phyloP scores from a whole-genome alignment of 139 green algal genomes.

The Chlorella sp. region DNA sequence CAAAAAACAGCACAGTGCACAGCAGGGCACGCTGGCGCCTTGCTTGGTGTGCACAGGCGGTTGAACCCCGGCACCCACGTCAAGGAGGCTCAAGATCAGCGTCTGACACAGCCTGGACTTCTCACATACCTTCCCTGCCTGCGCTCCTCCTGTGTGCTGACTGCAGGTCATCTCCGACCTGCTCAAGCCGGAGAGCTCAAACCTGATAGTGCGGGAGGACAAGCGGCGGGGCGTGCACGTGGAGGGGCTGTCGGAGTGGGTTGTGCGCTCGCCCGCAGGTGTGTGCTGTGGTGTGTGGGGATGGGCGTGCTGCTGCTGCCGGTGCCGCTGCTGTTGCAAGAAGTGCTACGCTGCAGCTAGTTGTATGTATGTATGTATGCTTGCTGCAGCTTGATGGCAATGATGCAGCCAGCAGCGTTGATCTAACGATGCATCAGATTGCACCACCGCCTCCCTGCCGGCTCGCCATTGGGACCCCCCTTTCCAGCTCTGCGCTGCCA shows the following conservation, averaged over 20 bases:
- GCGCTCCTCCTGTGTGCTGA: neutral
- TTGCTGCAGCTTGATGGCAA: no score
- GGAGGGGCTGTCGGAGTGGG: constrained; percentile 94
- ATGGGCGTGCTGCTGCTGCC: neutral
- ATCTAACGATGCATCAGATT: no score
- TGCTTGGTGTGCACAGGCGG: no score
- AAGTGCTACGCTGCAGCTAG: no score
- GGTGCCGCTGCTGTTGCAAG: no score
- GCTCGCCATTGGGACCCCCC: no score
- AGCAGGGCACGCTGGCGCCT: neutral
- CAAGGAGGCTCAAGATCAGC: no score
- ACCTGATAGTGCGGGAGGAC: constrained; percentile 91
- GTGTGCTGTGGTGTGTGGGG: neutral
- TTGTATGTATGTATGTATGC: no score
- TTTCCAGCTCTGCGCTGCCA: neutral
- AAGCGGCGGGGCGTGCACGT: constrained; percentile 88
- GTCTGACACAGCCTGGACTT: no score
- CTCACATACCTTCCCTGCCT: neutral
- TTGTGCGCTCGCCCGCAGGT: constrained; percentile 76
- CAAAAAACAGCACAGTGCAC: neutral
- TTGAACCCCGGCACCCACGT: no score
- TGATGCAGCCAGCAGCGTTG: no score
- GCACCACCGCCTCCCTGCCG: no score
- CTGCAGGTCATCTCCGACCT: constrained; percentile 88
- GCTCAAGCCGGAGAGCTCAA: constrained; percentile 88